Percentiles rank a stretch among this genome's conserved stretches.
Evolutionary conservation across 345 rosid genomes (phyloP).

Genomic region (Linum lewisii): DNA sequence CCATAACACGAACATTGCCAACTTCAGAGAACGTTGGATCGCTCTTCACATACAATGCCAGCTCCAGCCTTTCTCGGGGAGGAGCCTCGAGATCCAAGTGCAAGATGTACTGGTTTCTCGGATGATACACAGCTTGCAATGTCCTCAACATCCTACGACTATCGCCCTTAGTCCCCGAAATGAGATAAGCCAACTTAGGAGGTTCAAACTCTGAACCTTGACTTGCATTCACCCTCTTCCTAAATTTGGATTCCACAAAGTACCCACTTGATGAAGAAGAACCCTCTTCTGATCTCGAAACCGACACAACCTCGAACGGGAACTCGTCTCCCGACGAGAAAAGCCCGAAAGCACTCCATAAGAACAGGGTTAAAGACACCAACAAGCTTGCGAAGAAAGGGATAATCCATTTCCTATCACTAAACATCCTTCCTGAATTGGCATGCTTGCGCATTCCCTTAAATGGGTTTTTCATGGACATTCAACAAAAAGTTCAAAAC

Average conservation of each 20-base stretch:
- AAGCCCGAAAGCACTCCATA: constrained; percentile 32
- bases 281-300: constrained; percentile 39
- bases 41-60: constrained; percentile 53
- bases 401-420: constrained; percentile 74
- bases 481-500: constrained; percentile 7
- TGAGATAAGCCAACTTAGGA: constrained; percentile 82
- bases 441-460: constrained; percentile 45
- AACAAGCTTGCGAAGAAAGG: constrained; percentile 77
- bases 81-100: constrained; percentile 96
- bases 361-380: constrained; percentile 48
- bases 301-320: constrained; percentile 37
- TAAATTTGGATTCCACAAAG: constrained; percentile 61
- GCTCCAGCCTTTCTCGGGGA: constrained; percentile 70
- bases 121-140: constrained; percentile 86
- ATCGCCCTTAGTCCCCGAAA: constrained; percentile 93
- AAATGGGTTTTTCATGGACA: constrained; percentile 16
- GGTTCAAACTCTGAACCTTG: constrained; percentile 25
- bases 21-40: constrained; percentile 60
- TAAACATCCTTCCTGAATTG: constrained; percentile 49
- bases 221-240: constrained; percentile 24
- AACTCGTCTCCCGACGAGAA: constrained; percentile 40
- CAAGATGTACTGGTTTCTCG: constrained; percentile 85
- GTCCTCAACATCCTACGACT: constrained; percentile 91
- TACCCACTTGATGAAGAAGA: constrained; percentile 37
- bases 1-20: constrained; percentile 89